Evolutionary conservation across 2,329 filamentous ascomycete species (phyloP).

Genomic region (Paramyrothecium roridum): DNA sequence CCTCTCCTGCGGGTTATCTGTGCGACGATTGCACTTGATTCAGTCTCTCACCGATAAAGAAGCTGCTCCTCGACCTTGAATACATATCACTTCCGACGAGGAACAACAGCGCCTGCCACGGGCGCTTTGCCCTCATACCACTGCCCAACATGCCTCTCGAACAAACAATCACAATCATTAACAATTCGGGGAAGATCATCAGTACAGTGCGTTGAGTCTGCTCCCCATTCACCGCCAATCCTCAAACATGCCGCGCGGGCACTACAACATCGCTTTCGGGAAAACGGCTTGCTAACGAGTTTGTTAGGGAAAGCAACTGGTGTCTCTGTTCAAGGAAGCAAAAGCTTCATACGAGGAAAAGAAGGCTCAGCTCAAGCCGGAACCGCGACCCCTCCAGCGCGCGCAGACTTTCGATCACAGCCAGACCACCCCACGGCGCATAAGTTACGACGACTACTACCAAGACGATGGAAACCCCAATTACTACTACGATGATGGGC

Average conservation of each 20-base stretch:
- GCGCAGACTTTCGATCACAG: constrained; percentile 52
- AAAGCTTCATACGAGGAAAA: constrained; percentile 84
- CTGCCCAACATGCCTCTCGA: constrained; percentile 38
- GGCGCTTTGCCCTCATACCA: neutral
- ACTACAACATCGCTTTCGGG: neutral
- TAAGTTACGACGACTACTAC: constrained; percentile 27
- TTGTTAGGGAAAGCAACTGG: constrained; percentile 77
- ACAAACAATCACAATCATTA: constrained; percentile 85
- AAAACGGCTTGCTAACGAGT: neutral
- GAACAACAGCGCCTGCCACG: neutral
- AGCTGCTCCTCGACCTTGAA: neutral
- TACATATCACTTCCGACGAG: neutral
- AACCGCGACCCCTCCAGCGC: constrained; percentile 52
- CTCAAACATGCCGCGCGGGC: neutral
- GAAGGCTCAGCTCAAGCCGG: constrained; percentile 75
- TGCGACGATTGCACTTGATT: neutral
- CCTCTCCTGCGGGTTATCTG: neutral
- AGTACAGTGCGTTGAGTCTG: constrained; percentile 64
- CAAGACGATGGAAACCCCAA: constrained; percentile 32
- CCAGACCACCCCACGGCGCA: constrained; percentile 13
- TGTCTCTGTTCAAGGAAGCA: constrained; percentile 89
- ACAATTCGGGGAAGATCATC: constrained; percentile 86
- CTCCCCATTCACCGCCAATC: neutral
- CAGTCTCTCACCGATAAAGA: neutral
- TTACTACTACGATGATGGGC: constrained; percentile 23